Evolutionary conservation across 2,329 filamentous ascomycete species (phyloP).

Genomic region (Orbilia quercus): DNA sequence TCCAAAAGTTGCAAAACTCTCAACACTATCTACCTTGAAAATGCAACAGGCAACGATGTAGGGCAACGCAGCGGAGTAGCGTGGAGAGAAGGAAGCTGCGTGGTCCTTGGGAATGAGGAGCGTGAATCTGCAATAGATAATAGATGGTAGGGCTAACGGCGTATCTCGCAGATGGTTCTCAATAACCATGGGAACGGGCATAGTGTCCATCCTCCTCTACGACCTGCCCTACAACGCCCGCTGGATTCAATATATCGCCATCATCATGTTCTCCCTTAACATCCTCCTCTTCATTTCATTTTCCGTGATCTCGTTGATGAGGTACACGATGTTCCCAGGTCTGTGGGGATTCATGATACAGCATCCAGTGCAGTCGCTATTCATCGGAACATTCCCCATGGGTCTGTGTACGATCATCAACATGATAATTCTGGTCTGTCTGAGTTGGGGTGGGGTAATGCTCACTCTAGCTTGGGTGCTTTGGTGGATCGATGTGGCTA

Average conservation of each 20-base stretch:
- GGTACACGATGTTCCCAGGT: constrained; percentile 74
- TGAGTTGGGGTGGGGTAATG: constrained; percentile 72
- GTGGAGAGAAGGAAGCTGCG: not conserved
- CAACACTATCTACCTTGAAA: constrained; percentile 27
- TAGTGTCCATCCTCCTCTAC: constrained; percentile 73
- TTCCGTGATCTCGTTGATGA: constrained; percentile 68
- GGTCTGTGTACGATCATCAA: constrained; percentile 75
- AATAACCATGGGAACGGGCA: constrained; percentile 75
- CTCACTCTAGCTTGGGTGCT: constrained; percentile 69
- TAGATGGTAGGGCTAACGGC: constrained; percentile 7
- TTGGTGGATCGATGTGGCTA: constrained; percentile 70
- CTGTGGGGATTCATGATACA: constrained; percentile 75
- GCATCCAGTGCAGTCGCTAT: constrained; percentile 75
- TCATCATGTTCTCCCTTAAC: constrained; percentile 73
- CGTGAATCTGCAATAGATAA: not conserved
- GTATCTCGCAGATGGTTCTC: constrained; percentile 68
- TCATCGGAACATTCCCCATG: constrained; percentile 76
- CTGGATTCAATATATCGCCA: constrained; percentile 72
- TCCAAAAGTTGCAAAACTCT: too few relatives aligned
- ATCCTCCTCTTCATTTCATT: constrained; percentile 70
- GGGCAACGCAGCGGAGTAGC: not conserved
- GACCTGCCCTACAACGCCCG: constrained; percentile 71
- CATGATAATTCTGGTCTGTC: constrained; percentile 72
- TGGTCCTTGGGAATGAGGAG: not conserved
- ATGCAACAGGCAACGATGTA: constrained; percentile 23